Conservation (phyloP, 345 rosid species). For the Ceriops zippeliana region DNA sequence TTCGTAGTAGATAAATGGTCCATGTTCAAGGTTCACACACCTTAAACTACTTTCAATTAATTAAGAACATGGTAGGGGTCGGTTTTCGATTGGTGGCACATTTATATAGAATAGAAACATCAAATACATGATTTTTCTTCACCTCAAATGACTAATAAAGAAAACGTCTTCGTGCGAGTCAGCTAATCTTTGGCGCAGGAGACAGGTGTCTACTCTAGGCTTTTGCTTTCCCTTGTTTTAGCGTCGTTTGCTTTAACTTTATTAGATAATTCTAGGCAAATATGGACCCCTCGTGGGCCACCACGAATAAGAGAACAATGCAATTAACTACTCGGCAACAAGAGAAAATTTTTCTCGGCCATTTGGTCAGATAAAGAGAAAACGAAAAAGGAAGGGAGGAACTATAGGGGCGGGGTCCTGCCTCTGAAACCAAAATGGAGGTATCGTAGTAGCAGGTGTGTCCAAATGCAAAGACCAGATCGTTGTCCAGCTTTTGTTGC, state of each 20-base stretch:
- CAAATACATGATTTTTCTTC: background rate
- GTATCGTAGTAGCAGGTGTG: conserved; percentile 18
- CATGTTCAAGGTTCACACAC: conserved; percentile 9
- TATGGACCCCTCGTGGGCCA: background rate
- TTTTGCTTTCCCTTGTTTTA: conserved; percentile 20
- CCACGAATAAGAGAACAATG: conserved; percentile 11
- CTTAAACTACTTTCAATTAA: too few species aligned
- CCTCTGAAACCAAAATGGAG: conserved; percentile 33
- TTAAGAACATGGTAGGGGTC: conserved; percentile 8
- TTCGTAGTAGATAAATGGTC: conserved; percentile 20
- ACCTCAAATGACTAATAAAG: conserved; percentile 8
- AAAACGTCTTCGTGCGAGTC: conserved; percentile 28
- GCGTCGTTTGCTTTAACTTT: conserved; percentile 15
- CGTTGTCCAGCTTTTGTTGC: conserved; percentile 19
- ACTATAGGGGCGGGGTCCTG: conserved; percentile 17
- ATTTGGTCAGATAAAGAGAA: conserved; percentile 5
- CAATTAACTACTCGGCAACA: background rate
- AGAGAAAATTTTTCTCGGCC: conserved; percentile 7
- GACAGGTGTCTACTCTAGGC: conserved; percentile 12
- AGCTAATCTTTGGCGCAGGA: conserved; percentile 47
- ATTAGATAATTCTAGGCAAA: background rate
- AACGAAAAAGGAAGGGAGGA: background rate
- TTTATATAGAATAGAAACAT: conserved; percentile 15
- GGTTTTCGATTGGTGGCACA: too few species aligned
- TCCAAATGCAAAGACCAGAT: conserved; percentile 25